These are phyloP conservation scores for Massospora cicadina DNA, from an alignment of 371 early-diverging fungal species.

Conservation along the genomic window DNA sequence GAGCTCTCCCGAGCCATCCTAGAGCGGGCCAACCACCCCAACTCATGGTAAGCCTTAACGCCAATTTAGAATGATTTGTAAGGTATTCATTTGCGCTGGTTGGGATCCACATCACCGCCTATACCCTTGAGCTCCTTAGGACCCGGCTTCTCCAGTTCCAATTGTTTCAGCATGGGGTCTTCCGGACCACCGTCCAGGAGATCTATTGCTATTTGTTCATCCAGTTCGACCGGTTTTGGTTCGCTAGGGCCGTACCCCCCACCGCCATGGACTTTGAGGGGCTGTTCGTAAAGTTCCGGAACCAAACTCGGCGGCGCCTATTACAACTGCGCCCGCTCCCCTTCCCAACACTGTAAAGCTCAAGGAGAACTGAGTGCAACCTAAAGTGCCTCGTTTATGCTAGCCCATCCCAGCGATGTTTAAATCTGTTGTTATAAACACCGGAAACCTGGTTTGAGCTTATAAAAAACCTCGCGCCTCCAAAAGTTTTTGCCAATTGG, in stretches of 20 bases:
- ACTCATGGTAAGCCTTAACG: too few relatives aligned
- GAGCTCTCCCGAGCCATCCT: not conserved
- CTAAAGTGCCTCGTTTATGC: too few relatives aligned
- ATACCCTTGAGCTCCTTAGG: constrained; percentile 36
- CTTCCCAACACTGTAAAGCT: not conserved
- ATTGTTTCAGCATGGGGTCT: constrained; percentile 36
- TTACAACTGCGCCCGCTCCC: not conserved
- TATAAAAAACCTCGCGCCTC: too few relatives aligned
- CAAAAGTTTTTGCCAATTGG: too few relatives aligned
- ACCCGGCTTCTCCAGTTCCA: constrained; percentile 43
- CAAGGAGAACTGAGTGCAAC: not conserved
- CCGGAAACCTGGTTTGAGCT: too few relatives aligned
- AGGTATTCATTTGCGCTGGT: constrained; percentile 70
- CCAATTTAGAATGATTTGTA: too few relatives aligned
- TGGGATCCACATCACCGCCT: constrained; percentile 63
- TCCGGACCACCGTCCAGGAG: constrained; percentile 34
- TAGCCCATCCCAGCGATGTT: too few relatives aligned
- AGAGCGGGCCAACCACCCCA: not conserved
- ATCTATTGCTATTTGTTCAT: constrained; percentile 38
- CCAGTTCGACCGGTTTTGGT: constrained; percentile 47
- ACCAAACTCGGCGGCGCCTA: constrained; percentile 6
- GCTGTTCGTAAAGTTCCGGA: constrained; percentile 38
- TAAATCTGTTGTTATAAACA: too few relatives aligned
- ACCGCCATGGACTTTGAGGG: constrained; percentile 59
- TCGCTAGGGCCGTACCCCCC: constrained; percentile 26